Evolutionary conservation across 257 asterid genomes (phyloP), one percentile per base, ranked within the genome.

Genomic region (Solanum appendiculatum): DNA sequence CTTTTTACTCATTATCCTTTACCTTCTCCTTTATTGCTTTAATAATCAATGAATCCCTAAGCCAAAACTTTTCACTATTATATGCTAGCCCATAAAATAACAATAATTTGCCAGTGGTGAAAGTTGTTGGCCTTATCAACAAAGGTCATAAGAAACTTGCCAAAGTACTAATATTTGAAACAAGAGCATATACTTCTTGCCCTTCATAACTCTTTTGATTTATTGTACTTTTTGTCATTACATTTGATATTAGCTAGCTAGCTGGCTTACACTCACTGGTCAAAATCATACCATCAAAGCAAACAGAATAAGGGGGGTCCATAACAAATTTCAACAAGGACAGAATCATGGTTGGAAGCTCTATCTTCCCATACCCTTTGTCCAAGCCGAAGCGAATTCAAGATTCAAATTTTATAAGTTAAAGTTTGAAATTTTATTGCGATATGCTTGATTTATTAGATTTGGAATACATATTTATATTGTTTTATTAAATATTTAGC

Each of bases 81-180:
- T 27, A 27, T 27, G 1, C 23, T 31, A 7, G 40, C 75, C 11
- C 39, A 68, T 68, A 68, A 68, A 14, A 68, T 68, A 40, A 68
- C 75, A 68, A 68, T 29, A 6, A 68, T 68, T 29, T 68, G 10
- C 37, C 21, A 69, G 40, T 14, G 40, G 40, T 31, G 77, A 69
- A 68, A 66, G 74, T 66, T 66, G 74, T 66, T 66, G 74, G 74
- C 37, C 74, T 66, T 29, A 14, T 66, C 74, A 66, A 66, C 74
- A 66, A 64, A 29, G 23, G 6, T 15, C 75, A 68, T 29, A 31
- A 68, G 75, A 68, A 68, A 68, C 11, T 68, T 69, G 77, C 77
- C 77, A 69, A 69, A 69, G n/a, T 16, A 31, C 11, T 31, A 69
- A 69, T 31, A 15, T 31, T 69, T 69, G 42, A 69, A 15, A 46